A percentile compares a stretch with the other conserved stretches of the same genome.
phyloP scores from a whole-genome alignment of 2,329 filamentous ascomycete genomes.

The Microcyclospora tardicrescens region DNA sequence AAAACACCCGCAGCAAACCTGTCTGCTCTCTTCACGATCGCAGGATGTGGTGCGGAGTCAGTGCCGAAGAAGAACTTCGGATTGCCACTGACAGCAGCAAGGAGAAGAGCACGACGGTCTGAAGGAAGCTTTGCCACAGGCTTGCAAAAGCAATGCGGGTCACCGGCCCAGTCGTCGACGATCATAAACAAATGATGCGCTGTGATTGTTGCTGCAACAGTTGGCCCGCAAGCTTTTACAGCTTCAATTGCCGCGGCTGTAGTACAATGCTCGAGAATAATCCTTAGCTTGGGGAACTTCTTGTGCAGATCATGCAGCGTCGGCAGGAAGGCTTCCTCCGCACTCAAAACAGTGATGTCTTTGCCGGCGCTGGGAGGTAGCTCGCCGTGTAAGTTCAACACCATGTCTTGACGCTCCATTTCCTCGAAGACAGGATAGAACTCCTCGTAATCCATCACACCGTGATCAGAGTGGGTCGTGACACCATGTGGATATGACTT shows the following conservation, averaged over 20 bases:
- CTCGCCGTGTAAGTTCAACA: constrained; percentile 93
- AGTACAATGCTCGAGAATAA: constrained; percentile 71
- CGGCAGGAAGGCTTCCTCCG: constrained; percentile 67
- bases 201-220: constrained; percentile 69
- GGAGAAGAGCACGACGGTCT: constrained; percentile 59
- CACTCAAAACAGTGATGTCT: constrained; percentile 42
- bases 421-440: constrained; percentile 75
- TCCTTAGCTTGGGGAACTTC: constrained; percentile 57
- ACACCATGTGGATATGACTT: constrained; percentile 53
- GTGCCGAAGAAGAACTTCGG: constrained; percentile 62
- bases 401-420: constrained; percentile 71
- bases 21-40: constrained; percentile 46
- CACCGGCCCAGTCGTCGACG: constrained; percentile 56
- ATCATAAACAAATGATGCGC: constrained; percentile 76
- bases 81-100: constrained; percentile 46
- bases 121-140: constrained; percentile 51
- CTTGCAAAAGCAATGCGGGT: constrained; percentile 71
- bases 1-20: constrained; percentile 61
- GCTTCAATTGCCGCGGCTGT: constrained; percentile 69
- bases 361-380: constrained; percentile 42
- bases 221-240: constrained; percentile 62
- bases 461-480: constrained; percentile 49
- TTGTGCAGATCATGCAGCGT: constrained; percentile 61
- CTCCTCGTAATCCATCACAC: constrained; percentile 54
- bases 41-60: constrained; percentile 59